Conservation (phyloP, 805 yeast genomes). For the Saccharomycodes ludwigii region DNA sequence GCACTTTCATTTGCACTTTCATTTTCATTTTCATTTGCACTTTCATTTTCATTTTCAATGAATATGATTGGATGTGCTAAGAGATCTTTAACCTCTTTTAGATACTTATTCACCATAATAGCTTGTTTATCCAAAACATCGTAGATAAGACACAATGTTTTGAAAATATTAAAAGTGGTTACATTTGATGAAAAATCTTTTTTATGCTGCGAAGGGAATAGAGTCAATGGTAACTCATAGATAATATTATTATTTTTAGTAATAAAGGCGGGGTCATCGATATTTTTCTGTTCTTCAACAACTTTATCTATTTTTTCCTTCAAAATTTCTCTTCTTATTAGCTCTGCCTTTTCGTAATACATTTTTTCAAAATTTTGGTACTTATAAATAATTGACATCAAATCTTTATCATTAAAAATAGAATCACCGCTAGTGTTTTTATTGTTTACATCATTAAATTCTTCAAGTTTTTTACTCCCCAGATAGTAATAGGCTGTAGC, state of each 20-base stretch:
- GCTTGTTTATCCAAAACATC: conserved; percentile 16
- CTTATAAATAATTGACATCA: conserved; percentile 15
- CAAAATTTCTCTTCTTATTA: conserved; percentile 35
- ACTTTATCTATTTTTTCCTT: conserved; percentile 3
- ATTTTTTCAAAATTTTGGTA: conserved; percentile 37
- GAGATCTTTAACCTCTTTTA: conserved; percentile 9
- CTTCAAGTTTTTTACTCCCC: conserved; percentile 18
- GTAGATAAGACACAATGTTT: conserved; percentile 10
- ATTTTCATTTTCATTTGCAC: conserved; percentile 8
- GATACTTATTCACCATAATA: conserved; percentile 12
- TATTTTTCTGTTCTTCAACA: background rate
- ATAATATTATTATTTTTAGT: too few relatives aligned
- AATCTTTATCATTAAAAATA: conserved; percentile 12
- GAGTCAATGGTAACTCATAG: too few relatives aligned
- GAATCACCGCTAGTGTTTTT: conserved; percentile 11
- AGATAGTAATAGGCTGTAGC: conserved; percentile 31
- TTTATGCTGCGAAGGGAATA: too few relatives aligned
- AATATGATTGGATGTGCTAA: conserved; percentile 18
- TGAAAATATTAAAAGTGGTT: conserved; percentile 12
- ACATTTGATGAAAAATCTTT: conserved; percentile 15
- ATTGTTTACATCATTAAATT: conserved; percentile 19
- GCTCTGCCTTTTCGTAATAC: conserved; percentile 51
- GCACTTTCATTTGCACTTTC: conserved; percentile 13
- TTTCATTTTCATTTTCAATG: background rate
- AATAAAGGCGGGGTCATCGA: too few relatives aligned